Base-by-base conservation (phyloP, 805 yeast genomes). In the Pichia nakasei region DNA sequence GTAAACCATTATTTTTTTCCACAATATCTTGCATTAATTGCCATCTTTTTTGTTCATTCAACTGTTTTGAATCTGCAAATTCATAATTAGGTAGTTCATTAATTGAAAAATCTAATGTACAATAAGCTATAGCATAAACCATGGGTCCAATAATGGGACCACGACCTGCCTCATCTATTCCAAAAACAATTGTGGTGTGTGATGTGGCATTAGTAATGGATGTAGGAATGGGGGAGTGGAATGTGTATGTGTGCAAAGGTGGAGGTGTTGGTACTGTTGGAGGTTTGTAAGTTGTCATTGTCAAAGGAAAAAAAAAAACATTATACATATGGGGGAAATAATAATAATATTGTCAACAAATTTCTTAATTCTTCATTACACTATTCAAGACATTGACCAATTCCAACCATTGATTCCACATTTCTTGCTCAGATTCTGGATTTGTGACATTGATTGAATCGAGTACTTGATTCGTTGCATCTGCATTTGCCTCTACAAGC, bases 131-230 rank as follows among this genome's bases (percentile, higher is more conserved):
- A 3, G 95, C 95, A 57, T 93, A 93, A 2, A 93, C 98, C 98
- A 93, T 93, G 0, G 97, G 95, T 0, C 98, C 98, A 35, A 94
- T 56, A 0, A 94, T 97, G 0, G 99, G 99, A 0, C 99, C 99
- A 52, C 99, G 72, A 1, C 99, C 99, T 0, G 99, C 99, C 60
- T 93, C 99, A 61, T 93, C 99, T 1, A 93, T 95, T 1, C 99
- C 99, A 11, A 93, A 63, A 9, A 80, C 70, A 13, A 45, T 41
- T 13, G 21, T 31, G 9, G 21, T 19, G 18, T 42, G 43, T 24
- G 13, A 21, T 9, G 19, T 22, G 2, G 19, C 21, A 3, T 18
- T 27, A n/a, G 12, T 18, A 9, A 45, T 26, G 0, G 39, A 18
- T 13, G 24, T n/a, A 4, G 47, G 47, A 21, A 45, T 34, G 5